Evolutionary conservation across 805 yeast genomes (phyloP), one percentile per base, ranked within the genome.

Genomic region (Saccharomycopsis selenospora): DNA sequence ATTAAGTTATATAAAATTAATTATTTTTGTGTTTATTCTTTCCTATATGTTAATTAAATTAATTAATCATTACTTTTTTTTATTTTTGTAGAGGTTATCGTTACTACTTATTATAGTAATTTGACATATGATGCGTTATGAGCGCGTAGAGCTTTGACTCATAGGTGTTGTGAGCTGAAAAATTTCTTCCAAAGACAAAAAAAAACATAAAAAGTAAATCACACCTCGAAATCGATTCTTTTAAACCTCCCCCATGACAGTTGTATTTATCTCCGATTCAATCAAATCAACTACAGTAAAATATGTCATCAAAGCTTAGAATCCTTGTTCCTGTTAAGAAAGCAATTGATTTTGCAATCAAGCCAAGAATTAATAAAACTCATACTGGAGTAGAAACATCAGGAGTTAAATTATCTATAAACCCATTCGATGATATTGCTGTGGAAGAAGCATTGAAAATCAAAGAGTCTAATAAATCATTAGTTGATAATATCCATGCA

Each of bases 341-440:
- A 55, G 97, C 90, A 46, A 83, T 93, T 59, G 99, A 93, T 67
- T 85, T 85, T 48, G 96, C 96, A 13, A 76, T 90, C 59, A 85
- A 85, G 67, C 99, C 99, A 42, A 76, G 97, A 59, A 82, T 91
- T 66, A 89, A 89, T 72, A 81, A 86, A 65, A 70, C 95, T 11
- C 80, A 79, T 43, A 82, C 88, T 8, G 95, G 93, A 4, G 80
- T 85, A 44, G 96, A 89, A 57, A 79, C 91, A 48, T 78, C 84
- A 55, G 97, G 96, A 50, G 86, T 87, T 57, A 91, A 91, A 69
- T 89, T 83, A 72, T 78, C 88, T 61, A 87, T 91, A 65, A 93
- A 93, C 65, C 99, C 99, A 49, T 93, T 93, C 67, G 93, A 95
- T 68, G 99, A 93, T 67, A 93, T 93, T 62, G 99, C 99, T 6